Percentiles rank a stretch among this genome's conserved stretches.
Evolutionary conservation across 2,329 filamentous ascomycete species (phyloP).

Genomic region (Periglandula ipomoeae): DNA sequence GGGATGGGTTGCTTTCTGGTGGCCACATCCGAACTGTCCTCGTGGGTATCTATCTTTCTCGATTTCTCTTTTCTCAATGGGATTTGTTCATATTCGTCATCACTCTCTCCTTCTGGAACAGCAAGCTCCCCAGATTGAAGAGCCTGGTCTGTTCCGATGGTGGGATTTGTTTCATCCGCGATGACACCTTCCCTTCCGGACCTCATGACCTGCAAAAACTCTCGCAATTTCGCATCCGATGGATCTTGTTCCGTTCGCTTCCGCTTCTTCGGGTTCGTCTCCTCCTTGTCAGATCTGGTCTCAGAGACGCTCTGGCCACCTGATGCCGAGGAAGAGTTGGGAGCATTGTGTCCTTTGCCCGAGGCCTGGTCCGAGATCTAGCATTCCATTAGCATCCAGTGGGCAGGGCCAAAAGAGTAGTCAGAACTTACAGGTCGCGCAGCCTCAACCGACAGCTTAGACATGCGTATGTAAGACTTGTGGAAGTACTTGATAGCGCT

Average conservation of each 20-base stretch:
- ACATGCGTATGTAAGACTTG: slow-evolving; percentile 90
- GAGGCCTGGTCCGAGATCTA: slow-evolving; percentile 36
- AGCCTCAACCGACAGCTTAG: slow-evolving; percentile 81
- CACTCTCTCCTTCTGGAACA: slow-evolving; percentile 50
- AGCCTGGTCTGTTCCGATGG: slow-evolving; percentile 11
- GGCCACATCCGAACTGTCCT: slow-evolving; percentile 6
- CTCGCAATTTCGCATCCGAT: slow-evolving; percentile 71
- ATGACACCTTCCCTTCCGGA: slow-evolving; percentile 29
- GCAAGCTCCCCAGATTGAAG: slow-evolving; percentile 22
- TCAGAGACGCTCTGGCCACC: slow-evolving; percentile 5
- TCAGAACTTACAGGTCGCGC: slow-evolving; percentile 60
- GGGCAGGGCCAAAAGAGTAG: slow-evolving; percentile 8
- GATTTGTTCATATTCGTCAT: slow-evolving; percentile 66
- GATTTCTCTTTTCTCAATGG: slow-evolving; percentile 43
- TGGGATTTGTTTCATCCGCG: slow-evolving; percentile 20
- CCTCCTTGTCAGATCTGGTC: slow-evolving; percentile 20
- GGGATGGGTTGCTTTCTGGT: slow-evolving; percentile 4
- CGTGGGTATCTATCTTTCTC: slow-evolving; percentile 22
- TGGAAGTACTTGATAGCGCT: slow-evolving; percentile 93
- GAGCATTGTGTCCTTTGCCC: slow-evolving; percentile 18
- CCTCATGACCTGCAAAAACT: slow-evolving; percentile 80
- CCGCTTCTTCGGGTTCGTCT: slow-evolving; percentile 51
- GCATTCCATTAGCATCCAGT: slow-evolving; percentile 28
- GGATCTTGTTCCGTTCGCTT: slow-evolving; percentile 52
- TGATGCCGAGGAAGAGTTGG: slow-evolving; percentile 16